phyloP scores from a whole-genome alignment of 352 stramenopile species.

The Pythium rhizo-oryzae region DNA sequence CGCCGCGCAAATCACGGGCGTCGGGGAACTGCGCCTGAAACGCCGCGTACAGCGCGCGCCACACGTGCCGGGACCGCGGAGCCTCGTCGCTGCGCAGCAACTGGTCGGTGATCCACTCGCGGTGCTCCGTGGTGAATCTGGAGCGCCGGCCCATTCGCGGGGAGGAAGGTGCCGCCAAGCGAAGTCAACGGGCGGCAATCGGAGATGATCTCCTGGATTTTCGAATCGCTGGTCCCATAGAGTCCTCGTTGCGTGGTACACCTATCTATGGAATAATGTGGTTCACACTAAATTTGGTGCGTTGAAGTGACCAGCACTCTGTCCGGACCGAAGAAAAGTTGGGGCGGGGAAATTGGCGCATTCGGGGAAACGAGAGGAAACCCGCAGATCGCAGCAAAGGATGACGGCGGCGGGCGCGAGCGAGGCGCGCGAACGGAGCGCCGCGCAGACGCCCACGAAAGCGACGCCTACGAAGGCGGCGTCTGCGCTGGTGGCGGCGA shows the following conservation, averaged over 20 bases:
- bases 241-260: no score
- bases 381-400: not conserved
- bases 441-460: not conserved
- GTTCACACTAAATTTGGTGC: constrained; percentile 6
- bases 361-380: not conserved
- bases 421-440: not conserved
- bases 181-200: not conserved
- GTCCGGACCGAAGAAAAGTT: not conserved
- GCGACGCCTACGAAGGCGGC: not conserved
- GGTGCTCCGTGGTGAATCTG: constrained; percentile 6
- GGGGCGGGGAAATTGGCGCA: constrained; percentile 6
- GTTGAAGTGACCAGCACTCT: constrained; percentile 29
- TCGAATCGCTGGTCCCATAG: no score
- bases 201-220: not conserved
- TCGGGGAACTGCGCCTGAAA: constrained; percentile 12
- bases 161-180: not conserved
- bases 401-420: not conserved
- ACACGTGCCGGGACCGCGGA: not conserved
- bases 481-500: no score
- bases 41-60: constrained; percentile 14
- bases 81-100: not conserved
- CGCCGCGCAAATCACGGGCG: not conserved
- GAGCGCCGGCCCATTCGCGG: constrained; percentile 6
- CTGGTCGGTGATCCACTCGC: constrained; percentile 18
- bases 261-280: not conserved